Base-by-base conservation (phyloP, 306 rosid species). In the Trifolium pratense region DNA sequence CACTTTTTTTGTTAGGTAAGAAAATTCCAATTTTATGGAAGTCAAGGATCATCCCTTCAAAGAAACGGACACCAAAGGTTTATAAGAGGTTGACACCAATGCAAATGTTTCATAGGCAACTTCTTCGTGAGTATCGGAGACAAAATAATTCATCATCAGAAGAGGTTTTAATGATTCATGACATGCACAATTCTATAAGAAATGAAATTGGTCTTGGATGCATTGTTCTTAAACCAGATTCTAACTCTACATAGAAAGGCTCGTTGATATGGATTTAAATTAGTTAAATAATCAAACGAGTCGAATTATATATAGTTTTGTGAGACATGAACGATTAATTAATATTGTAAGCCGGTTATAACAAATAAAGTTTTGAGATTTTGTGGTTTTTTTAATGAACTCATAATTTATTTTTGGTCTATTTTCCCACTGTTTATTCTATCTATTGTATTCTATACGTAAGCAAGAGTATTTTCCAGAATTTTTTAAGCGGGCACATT, bases 151-250 rank as follows among this genome's bases (percentile, higher is more conserved):
- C 70, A 21, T 7, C 15, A 21, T 3, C 8, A 1, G 3, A 11
- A 40, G 85, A 74, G n/a, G 32, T 21, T 34, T n/a, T 73, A 1
- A 1, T 73, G 43, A 2, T 29, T 2, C 7, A 77, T 9, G 43
- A 57, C 14, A 3, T 34, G 7, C 68, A 53, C 62, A 77, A 25
- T 48, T 74, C 52, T 48, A 53, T 82, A 16, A 7, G 1, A 9
- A 36, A 68, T 62, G 82, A 78, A 66, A 73, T 82, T 9, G 82
- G 79, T 1, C 65, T 78, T 34, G 82, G 79, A 53, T n/a, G 32
- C 9, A 40, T 43, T n/a, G 58, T 55, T 23, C 82, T 77, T 17
- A 43, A 77, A 10, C 71, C 25, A 61, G 31, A 69, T 36, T 53
- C 0, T 51, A 21, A 12, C 69, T 59, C 45, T 20, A 53, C 51